A percentile compares a stretch with the other conserved stretches of the same genome.
Evolutionary conservation across 1,139 yeast species (phyloP).

Genomic region (Candida labiduridarum): DNA sequence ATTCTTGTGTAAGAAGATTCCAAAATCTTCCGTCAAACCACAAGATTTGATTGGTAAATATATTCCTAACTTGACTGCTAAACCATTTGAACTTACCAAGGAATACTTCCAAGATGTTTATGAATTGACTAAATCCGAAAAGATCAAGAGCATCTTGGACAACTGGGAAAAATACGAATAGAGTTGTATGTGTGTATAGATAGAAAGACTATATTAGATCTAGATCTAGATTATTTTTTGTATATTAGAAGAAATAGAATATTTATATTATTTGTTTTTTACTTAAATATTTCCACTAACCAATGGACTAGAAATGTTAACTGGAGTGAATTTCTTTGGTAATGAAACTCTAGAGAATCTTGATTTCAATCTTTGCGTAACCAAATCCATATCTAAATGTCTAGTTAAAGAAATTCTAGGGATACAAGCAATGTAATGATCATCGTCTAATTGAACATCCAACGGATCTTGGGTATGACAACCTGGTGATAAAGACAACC

Average conservation of each 20-base stretch:
- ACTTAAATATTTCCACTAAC: slow-evolving; percentile 23
- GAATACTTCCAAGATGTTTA: slow-evolving; percentile 97
- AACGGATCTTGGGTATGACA: slow-evolving; percentile 97
- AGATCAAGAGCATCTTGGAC: slow-evolving; percentile 85
- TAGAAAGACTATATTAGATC: not conserved
- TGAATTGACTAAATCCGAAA: slow-evolving; percentile 85
- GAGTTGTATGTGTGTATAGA: not conserved
- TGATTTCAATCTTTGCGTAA: slow-evolving; percentile 77
- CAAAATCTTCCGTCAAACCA: slow-evolving; percentile 93
- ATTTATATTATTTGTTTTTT: not conserved
- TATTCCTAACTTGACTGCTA: slow-evolving; percentile 98
- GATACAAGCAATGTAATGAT: slow-evolving; percentile 95
- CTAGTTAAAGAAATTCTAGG: slow-evolving; percentile 88
- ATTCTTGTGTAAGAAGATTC: slow-evolving; percentile 93
- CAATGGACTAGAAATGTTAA: slow-evolving; percentile 75
- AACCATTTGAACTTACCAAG: slow-evolving; percentile 92
- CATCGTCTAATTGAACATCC: slow-evolving; percentile 94
- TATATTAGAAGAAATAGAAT: slow-evolving; percentile 1
- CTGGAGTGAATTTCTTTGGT: slow-evolving; percentile 91
- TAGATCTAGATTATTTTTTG: not conserved
- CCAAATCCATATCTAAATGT: slow-evolving; percentile 90
- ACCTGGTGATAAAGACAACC: slow-evolving; percentile 92
- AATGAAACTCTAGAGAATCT: slow-evolving; percentile 85
- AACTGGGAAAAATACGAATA: slow-evolving; percentile 87
- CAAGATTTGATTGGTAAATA: slow-evolving; percentile 91